Percentiles rank a stretch among this genome's conserved stretches.
These are phyloP conservation scores for Stagonosporopsis rhizophila DNA, from an alignment of 2,329 filamentous ascomycete species.

Conservation along the genomic window DNA sequence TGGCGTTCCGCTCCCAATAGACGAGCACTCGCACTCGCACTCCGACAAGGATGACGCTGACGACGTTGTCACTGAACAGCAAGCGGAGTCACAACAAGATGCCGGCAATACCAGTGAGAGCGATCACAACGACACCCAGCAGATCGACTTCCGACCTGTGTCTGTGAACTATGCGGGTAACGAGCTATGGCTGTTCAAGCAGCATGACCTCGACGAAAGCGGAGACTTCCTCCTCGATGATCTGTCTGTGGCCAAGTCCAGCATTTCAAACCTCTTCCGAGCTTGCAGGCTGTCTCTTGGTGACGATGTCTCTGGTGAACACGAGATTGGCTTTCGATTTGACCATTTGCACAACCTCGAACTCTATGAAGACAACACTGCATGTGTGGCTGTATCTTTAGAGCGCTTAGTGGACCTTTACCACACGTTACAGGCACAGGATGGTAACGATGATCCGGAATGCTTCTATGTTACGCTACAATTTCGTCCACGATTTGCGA, in stretches of 20 bases:
- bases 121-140: conserved; percentile 19
- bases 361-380: conserved; percentile 42
- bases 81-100: conserved; percentile 17
- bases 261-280: conserved; percentile 62
- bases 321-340: conserved; percentile 54
- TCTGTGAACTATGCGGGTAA: conserved; percentile 40
- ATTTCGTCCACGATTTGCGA: conserved; percentile 61
- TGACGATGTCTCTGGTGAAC: conserved; percentile 62
- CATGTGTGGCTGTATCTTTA: conserved; percentile 39
- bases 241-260: conserved; percentile 28
- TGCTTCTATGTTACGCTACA: conserved; percentile 66
- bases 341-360: conserved; percentile 50
- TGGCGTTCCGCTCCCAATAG: conserved; percentile 23
- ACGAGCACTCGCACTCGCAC: conserved; percentile 7
- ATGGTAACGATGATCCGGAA: conserved; percentile 60
- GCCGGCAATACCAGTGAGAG: conserved; percentile 22
- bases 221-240: conserved; percentile 43
- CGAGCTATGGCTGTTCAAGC: conserved; percentile 43
- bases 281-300: conserved; percentile 63
- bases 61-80: conserved; percentile 2
- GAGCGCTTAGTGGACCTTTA: conserved; percentile 66
- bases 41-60: not conserved
- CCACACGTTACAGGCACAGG: conserved; percentile 65
- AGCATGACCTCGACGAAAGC: conserved; percentile 38
- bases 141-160: conserved; percentile 27